These are phyloP conservation scores for Dactylorhiza incarnata DNA, from an alignment of 106 monocot genomes.

Conservation along the genomic window DNA sequence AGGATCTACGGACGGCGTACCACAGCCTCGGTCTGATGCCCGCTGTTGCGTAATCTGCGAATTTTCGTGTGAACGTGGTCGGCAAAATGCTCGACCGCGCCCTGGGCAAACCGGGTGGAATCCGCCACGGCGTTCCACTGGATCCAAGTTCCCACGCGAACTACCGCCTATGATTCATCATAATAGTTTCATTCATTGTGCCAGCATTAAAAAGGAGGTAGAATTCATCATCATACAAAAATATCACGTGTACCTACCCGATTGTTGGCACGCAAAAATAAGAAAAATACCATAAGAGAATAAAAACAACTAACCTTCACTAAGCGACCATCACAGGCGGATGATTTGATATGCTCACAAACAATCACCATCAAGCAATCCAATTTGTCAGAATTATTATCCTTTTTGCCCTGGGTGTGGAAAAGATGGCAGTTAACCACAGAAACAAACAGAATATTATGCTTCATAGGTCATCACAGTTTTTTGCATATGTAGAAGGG, in stretches of 20 bases:
- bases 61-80: too few species aligned
- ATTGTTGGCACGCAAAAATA: background rate
- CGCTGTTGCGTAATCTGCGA: too few species aligned
- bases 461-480: background rate
- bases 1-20: too few species aligned
- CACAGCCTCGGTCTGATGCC: too few species aligned
- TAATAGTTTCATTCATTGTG: background rate
- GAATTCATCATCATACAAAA: background rate
- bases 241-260: background rate
- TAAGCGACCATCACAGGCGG: constrained; percentile 40
- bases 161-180: background rate
- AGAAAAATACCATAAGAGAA: background rate
- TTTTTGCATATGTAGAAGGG: background rate
- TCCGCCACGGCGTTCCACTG: too few species aligned
- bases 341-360: constrained; percentile 67
- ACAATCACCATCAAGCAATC: constrained; percentile 75
- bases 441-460: background rate
- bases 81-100: too few species aligned
- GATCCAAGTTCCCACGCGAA: too few species aligned
- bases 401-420: constrained; percentile 3
- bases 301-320: constrained; percentile 31
- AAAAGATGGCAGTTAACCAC: background rate
- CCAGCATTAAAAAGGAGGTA: background rate
- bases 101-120: too few species aligned
- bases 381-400: constrained; percentile 52